phyloP scores from a whole-genome alignment of 83 land plant species.

The Thuja plicata region DNA sequence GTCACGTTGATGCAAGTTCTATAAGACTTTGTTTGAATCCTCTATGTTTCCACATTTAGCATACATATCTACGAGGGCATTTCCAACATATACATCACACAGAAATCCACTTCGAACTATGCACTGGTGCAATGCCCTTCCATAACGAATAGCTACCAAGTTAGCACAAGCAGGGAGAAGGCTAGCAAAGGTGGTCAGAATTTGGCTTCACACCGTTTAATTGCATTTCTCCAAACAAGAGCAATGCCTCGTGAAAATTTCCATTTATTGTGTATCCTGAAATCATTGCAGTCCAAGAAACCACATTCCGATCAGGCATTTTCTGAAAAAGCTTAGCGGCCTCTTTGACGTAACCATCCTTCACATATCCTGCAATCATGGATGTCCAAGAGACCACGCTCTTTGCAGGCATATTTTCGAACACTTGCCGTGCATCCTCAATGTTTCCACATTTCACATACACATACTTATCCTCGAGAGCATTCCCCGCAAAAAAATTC shows the following conservation, averaged over 20 bases:
- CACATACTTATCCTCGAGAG: slow-evolving; percentile 56
- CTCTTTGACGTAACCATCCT: slow-evolving; percentile 33
- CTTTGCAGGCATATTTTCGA: slow-evolving; percentile 46
- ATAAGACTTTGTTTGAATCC: slow-evolving; percentile 32
- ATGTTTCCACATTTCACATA: slow-evolving; percentile 54
- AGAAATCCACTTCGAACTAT: slow-evolving; percentile 43
- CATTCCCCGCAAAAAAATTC: slow-evolving; percentile 38
- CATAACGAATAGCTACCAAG: slow-evolving; percentile 49
- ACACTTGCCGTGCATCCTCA: slow-evolving; percentile 41
- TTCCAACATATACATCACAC: slow-evolving; percentile 43
- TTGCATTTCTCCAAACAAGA: slow-evolving; percentile 49
- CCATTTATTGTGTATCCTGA: slow-evolving; percentile 45
- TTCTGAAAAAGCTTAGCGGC: slow-evolving; percentile 32
- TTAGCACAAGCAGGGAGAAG: slow-evolving; percentile 65
- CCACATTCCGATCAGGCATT: slow-evolving; percentile 47
- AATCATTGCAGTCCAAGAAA: slow-evolving; percentile 69
- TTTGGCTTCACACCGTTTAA: slow-evolving; percentile 37
- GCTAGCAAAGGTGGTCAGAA: slow-evolving; percentile 33
- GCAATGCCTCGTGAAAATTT: slow-evolving; percentile 50
- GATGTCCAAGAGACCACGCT: slow-evolving; percentile 60
- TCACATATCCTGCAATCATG: slow-evolving; percentile 45
- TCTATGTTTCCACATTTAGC: slow-evolving; percentile 39
- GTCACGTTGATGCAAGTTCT: slow-evolving; percentile 35
- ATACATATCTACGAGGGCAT: slow-evolving; percentile 61
- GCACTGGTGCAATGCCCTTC: slow-evolving; percentile 62